Base-by-base conservation (phyloP, 306 rosid genomes). In the Quercus alba region DNA sequence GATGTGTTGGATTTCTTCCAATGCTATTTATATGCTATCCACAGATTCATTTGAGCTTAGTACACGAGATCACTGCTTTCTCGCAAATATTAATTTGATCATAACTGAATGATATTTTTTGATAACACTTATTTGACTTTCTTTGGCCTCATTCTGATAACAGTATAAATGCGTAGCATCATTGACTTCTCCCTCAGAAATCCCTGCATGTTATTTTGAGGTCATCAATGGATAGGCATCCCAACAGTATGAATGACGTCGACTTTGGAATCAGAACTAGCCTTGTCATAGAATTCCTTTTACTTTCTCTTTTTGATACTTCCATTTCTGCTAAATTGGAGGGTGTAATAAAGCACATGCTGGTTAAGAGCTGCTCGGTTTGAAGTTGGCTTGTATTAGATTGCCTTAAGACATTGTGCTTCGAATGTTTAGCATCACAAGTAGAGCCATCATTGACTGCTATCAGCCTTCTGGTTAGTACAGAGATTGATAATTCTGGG, bases 141-240 rank as follows among this genome's bases (percentile, higher is more conserved):
- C 38, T 80, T 30, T 62, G 70, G 73, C 20, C 41, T 28, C 19
- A 15, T 63, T 58, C 57, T 59, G 20, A n/a, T 66, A n/a, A 30
- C 91, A 88, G 89, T 85, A 81, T 31, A 38, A 28, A 2, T 21
- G 81, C 57, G 87, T 85, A 52, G 82, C 86, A 19, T 55, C 51
- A 10, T 54, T 81, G 77, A 35, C 75, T 73, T 69, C 86, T 9
- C 69, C 59, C 62, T 75, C 58, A 1, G 86, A 81, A 75, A 81
- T 88, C 81, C 89, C 91, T 64, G 83, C 83, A 74, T 4, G 11
- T 76, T 85, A 84, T 71, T 82, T 87, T 30, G 90, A 87, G 82
- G 70, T 55, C 56, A 72, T 76, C 75, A 21, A 84, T 57, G 52
- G 49, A 30, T 74, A 41, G 77, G 41, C 19, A 26, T 75, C 54